These are phyloP conservation scores for Pseudogymnoascus verrucosus DNA, from an alignment of 2,329 filamentous ascomycete species.

Conservation along the genomic window DNA sequence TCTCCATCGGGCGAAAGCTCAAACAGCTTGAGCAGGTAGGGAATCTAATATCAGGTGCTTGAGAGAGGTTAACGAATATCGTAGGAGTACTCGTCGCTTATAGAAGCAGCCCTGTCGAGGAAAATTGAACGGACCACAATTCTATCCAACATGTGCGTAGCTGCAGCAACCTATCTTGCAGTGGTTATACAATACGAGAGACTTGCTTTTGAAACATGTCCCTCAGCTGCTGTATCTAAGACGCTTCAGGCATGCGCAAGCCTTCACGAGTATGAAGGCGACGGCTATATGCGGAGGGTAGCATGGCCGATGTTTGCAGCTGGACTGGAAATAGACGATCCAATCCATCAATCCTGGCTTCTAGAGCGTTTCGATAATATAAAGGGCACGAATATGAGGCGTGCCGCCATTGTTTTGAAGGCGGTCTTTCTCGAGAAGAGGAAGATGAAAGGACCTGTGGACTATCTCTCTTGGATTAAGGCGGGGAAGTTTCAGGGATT, in stretches of 20 bases:
- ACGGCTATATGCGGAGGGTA: not conserved
- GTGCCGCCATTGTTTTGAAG: not conserved
- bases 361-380: conserved; percentile 15
- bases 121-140: not conserved
- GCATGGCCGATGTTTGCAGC: conserved; percentile 30
- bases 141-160: not conserved
- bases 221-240: not conserved
- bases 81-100: not conserved
- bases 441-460: not conserved
- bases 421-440: not conserved
- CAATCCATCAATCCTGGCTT: conserved; percentile 29
- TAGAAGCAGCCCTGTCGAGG: not conserved
- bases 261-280: not conserved
- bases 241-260: not conserved
- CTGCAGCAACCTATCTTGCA: not conserved
- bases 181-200: not conserved
- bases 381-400: not conserved
- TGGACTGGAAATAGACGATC: conserved; percentile 29
- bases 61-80: not conserved
- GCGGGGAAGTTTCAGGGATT: not conserved
- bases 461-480: not conserved
- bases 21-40: conserved; percentile 10
- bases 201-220: not conserved
- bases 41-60: not conserved
- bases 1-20: conserved; percentile 7